Percentiles rank a stretch among this genome's conserved stretches.
These are phyloP conservation scores for Aspergillus cavernicola DNA, from an alignment of 495 filamentous ascomycete species.

Conservation along the genomic window DNA sequence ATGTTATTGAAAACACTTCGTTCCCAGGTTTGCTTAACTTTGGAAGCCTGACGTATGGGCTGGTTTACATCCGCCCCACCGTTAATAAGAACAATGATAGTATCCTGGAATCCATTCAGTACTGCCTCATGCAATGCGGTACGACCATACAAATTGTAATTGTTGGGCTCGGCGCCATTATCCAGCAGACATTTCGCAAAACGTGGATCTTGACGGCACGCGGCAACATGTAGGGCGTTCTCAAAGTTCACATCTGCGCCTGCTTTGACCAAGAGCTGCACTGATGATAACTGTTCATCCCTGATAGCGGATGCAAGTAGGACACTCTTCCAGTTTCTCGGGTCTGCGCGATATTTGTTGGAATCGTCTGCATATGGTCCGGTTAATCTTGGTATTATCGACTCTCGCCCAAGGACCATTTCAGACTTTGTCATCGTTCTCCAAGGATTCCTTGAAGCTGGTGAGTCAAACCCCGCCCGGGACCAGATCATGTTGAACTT, in stretches of 20 bases:
- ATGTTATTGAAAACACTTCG: not conserved
- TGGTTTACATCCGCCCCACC: conserved; percentile 12
- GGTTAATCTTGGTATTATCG: not conserved
- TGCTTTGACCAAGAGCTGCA: conserved; percentile 10
- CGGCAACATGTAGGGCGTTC: conserved; percentile 1
- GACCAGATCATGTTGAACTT: conserved; percentile 13
- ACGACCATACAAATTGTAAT: not conserved
- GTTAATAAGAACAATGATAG: not conserved
- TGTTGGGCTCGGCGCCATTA: conserved; percentile 11
- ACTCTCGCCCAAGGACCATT: not conserved
- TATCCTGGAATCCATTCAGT: conserved; percentile 4
- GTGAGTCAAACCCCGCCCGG: not conserved
- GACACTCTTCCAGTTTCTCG: conserved; percentile 5
- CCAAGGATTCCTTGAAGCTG: conserved; percentile 2
- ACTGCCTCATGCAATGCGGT: conserved; percentile 10
- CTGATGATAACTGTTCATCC: conserved; percentile 6
- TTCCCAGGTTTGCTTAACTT: not conserved
- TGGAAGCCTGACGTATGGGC: not conserved
- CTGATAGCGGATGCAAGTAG: conserved; percentile 7
- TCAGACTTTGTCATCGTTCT: conserved; percentile 10
- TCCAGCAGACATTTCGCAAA: conserved; percentile 9
- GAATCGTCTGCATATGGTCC: not conserved
- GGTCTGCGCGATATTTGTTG: not conserved
- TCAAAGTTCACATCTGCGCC: conserved; percentile 15
- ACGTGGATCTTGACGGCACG: conserved; percentile 2